Evolutionary conservation across 208 protist genomes (phyloP).

Genomic region (Trypanosoma avium): DNA sequence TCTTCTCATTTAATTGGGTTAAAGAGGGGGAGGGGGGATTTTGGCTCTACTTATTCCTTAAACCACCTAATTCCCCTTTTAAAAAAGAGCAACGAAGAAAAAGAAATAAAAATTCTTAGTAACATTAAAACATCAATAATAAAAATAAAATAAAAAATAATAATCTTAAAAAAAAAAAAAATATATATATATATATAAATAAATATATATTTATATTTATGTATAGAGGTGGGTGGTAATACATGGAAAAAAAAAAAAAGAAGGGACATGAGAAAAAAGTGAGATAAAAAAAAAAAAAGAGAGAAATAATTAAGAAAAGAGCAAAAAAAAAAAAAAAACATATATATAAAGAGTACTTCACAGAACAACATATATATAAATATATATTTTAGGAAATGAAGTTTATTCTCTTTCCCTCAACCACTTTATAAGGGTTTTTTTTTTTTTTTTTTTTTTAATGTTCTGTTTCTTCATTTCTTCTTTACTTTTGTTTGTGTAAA

Average conservation of each 20-base stretch:
- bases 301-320: neutral
- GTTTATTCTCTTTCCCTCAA: neutral
- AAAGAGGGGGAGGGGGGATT: too few relatives aligned
- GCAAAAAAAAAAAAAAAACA: too few relatives aligned
- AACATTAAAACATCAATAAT: too few relatives aligned
- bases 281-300: constrained; percentile 8
- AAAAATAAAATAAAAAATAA: constrained; percentile 1
- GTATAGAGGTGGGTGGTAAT: neutral
- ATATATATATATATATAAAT: constrained; percentile 12
- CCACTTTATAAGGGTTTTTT: neutral
- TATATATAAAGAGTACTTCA: too few relatives aligned
- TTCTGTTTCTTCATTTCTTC: neutral
- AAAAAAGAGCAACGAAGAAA: too few relatives aligned
- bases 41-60: too few relatives aligned
- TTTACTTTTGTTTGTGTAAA: neutral
- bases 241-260: constrained; percentile 13
- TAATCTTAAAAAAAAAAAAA: too few relatives aligned
- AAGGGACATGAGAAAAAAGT: neutral
- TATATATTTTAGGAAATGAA: too few relatives aligned
- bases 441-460: constrained; percentile 22
- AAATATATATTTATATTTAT: neutral
- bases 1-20: too few relatives aligned
- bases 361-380: too few relatives aligned
- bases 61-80: too few relatives aligned
- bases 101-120: too few relatives aligned